phyloP scores from a whole-genome alignment of 352 stramenopile genomes.

The Aphanomyces cochlioides region DNA sequence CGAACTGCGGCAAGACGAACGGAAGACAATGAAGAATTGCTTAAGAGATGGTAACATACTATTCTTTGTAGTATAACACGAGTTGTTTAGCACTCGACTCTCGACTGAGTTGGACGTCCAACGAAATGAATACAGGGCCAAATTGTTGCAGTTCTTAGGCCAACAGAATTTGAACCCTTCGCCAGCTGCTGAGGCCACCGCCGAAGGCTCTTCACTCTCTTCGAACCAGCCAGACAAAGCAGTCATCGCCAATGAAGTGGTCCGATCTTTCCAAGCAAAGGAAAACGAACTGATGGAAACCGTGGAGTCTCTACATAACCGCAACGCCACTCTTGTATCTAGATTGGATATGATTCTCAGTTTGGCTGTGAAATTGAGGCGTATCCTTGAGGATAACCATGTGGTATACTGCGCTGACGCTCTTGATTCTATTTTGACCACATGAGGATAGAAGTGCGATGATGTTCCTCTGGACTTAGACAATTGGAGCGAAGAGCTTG shows the following conservation, averaged over 20 bases:
- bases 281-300: neutral
- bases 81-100: neutral
- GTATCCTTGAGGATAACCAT: slow-evolving; percentile 15
- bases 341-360: neutral
- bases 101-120: neutral
- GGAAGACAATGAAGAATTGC: neutral
- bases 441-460: slow-evolving; percentile 10
- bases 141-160: slow-evolving; percentile 3
- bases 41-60: neutral
- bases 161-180: too few species aligned
- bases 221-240: neutral
- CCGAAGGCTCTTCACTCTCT: too few species aligned
- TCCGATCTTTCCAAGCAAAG: slow-evolving; percentile 20
- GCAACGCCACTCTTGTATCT: neutral
- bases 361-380: neutral
- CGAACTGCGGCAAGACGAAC: neutral
- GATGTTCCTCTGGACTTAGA: slow-evolving; percentile 13
- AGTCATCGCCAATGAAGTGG: neutral
- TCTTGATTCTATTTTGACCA: neutral
- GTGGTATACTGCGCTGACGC: slow-evolving; percentile 7
- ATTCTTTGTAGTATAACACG: neutral
- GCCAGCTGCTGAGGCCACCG: neutral
- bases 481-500: neutral
- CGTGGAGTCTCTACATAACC: neutral
- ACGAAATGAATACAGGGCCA: neutral